Evolutionary conservation across 2,329 filamentous ascomycete species (phyloP).

Genomic region (Arachnomyces sp.): DNA sequence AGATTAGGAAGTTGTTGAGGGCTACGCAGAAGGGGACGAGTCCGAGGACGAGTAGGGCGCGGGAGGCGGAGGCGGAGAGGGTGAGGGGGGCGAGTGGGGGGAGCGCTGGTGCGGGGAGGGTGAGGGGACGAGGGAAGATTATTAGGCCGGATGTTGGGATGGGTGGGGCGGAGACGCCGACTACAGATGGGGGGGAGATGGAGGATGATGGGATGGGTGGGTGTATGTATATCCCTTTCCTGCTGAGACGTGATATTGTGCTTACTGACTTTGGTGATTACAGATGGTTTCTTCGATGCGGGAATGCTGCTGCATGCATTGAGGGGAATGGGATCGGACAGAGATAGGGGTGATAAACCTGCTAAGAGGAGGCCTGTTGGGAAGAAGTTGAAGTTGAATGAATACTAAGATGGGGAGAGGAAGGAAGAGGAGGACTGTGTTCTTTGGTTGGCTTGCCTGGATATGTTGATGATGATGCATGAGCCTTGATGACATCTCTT

Average conservation of each 20-base stretch:
- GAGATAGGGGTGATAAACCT: conserved; percentile 30
- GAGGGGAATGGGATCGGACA: conserved; percentile 46
- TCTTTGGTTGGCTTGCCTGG: no score
- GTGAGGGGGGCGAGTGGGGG: no score
- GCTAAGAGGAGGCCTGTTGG: conserved; percentile 35
- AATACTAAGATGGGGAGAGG: conserved; percentile 28
- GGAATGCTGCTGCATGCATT: conserved; percentile 88
- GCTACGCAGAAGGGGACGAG: conserved; percentile 53
- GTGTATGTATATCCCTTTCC: conserved; percentile 57
- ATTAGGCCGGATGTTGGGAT: conserved; percentile 49
- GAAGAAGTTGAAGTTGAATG: conserved; percentile 41
- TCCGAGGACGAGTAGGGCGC: conserved; percentile 48
- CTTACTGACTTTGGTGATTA: conserved; percentile 3
- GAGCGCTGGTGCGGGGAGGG: no score
- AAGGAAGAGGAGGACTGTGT: conserved; percentile 3
- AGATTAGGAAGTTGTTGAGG: conserved; percentile 75
- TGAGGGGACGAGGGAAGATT: conserved; percentile 65
- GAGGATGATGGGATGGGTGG: conserved; percentile 87
- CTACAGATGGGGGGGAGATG: conserved; percentile 60
- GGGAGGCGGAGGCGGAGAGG: conserved; percentile 51
- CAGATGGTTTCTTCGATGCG: conserved; percentile 95
- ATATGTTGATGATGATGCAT: conserved; percentile 3
- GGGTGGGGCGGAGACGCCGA: conserved; percentile 50
- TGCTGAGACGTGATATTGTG: not conserved
- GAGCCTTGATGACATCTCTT: not conserved